Conservation (phyloP, 2,329 filamentous ascomycete species). For the Sclerotinia minor region DNA sequence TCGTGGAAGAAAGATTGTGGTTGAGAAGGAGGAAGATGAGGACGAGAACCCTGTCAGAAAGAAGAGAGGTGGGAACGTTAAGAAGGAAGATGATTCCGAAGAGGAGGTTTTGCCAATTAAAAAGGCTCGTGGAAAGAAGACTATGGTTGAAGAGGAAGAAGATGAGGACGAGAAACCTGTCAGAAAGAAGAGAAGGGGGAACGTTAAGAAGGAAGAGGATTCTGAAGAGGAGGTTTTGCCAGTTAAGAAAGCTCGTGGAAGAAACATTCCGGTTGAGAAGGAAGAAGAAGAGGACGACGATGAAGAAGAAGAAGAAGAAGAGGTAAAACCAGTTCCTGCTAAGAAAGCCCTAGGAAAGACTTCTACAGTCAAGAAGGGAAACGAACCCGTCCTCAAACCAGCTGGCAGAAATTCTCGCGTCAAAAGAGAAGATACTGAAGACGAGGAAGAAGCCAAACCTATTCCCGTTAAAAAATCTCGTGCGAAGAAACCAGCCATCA, state of each 20-base stretch:
- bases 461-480: neutral
- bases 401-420: neutral
- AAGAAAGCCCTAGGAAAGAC: conserved; percentile 20
- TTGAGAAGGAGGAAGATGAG: conserved; percentile 22
- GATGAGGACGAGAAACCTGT: neutral
- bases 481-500: neutral
- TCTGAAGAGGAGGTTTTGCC: conserved; percentile 33
- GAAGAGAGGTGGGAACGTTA: neutral
- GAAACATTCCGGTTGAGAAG: conserved; percentile 14
- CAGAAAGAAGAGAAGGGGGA: too few species aligned
- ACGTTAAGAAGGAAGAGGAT: conserved; percentile 23
- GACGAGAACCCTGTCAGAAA: neutral
- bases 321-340: too few species aligned
- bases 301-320: neutral
- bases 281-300: conserved; percentile 18
- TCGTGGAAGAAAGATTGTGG: conserved; percentile 1
- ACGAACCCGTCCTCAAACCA: too few species aligned
- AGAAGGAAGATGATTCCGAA: conserved; percentile 24
- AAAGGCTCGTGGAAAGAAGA: conserved; percentile 30
- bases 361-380: conserved; percentile 11
- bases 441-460: neutral
- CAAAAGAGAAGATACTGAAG: conserved; percentile 32
- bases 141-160: conserved; percentile 20
- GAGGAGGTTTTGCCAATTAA: conserved; percentile 39
- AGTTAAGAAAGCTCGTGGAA: conserved; percentile 37